phyloP scores from a whole-genome alignment of 73 alveolate genomes.

The Tetrahymena malaccensis region DNA sequence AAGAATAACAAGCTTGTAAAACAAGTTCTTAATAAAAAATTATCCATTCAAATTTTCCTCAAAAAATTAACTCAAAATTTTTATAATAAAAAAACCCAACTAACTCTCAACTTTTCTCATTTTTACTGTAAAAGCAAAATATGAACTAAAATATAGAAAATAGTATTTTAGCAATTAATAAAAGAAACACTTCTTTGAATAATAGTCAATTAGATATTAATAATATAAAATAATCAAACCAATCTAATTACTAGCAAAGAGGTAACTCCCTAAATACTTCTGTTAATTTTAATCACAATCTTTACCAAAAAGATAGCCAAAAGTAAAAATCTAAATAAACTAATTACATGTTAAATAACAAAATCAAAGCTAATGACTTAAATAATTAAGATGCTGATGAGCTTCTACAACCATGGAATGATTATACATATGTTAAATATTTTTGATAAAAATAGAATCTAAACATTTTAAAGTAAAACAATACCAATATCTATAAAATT shows the following conservation, averaged over 20 bases:
- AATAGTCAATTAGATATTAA: background rate
- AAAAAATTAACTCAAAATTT: background rate
- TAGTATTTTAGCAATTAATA: background rate
- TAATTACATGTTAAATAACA: background rate
- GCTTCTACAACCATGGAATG: background rate
- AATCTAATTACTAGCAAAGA: background rate
- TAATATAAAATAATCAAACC: background rate
- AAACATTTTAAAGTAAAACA: too few relatives aligned
- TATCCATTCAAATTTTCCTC: background rate
- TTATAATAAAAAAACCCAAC: background rate
- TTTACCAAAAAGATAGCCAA: background rate
- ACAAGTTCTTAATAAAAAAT: background rate
- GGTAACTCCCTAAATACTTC: background rate
- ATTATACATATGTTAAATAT: background rate
- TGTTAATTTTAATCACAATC: background rate
- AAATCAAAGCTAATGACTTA: background rate
- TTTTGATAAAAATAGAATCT: background rate
- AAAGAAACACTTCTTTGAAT: background rate
- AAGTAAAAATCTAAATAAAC: background rate
- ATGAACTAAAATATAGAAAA: background rate
- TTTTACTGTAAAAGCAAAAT: background rate
- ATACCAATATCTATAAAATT: too few relatives aligned
- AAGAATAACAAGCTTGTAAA: background rate
- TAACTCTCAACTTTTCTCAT: background rate
- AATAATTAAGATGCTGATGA: background rate